These are phyloP conservation scores for Trichoderma asperellum DNA, from an alignment of 2,329 filamentous ascomycete genomes.

Conservation along the genomic window DNA sequence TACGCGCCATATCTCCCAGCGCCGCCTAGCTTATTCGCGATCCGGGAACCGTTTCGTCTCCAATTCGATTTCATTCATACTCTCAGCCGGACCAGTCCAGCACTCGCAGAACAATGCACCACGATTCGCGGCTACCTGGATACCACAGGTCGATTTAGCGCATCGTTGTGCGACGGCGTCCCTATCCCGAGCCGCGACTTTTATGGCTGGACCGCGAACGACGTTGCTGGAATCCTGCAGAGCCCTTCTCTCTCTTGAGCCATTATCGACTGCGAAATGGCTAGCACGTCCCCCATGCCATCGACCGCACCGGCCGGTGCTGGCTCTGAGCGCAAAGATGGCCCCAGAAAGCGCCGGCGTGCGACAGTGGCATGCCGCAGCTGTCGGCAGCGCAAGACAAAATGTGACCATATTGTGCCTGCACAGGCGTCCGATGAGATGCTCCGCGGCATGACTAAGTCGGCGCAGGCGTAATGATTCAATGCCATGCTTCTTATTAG, in stretches of 20 bases:
- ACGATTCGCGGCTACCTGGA: neutral
- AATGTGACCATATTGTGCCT: conserved; percentile 24
- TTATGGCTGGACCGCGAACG: too few relatives aligned
- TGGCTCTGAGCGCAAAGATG: conserved; percentile 6
- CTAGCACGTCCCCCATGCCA: neutral
- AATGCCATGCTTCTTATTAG: neutral
- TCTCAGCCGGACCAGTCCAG: neutral
- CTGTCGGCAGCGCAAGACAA: conserved; percentile 23
- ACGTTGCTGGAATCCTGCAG: neutral
- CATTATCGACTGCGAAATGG: neutral
- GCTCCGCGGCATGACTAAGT: conserved; percentile 21
- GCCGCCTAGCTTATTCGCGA: neutral
- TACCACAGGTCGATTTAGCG: neutral
- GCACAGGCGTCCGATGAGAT: conserved; percentile 24
- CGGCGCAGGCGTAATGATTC: conserved; percentile 7
- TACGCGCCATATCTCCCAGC: neutral
- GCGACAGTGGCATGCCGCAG: conserved; percentile 24
- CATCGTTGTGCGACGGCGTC: neutral
- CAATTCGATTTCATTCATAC: neutral
- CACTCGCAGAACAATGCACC: neutral
- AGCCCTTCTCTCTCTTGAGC: neutral
- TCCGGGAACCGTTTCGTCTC: neutral
- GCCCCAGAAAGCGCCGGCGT: conserved; percentile 18
- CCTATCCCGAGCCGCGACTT: neutral
- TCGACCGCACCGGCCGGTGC: neutral